phyloP scores from a whole-genome alignment of 495 filamentous ascomycete species.

The Annulohypoxylon moriforme region DNA sequence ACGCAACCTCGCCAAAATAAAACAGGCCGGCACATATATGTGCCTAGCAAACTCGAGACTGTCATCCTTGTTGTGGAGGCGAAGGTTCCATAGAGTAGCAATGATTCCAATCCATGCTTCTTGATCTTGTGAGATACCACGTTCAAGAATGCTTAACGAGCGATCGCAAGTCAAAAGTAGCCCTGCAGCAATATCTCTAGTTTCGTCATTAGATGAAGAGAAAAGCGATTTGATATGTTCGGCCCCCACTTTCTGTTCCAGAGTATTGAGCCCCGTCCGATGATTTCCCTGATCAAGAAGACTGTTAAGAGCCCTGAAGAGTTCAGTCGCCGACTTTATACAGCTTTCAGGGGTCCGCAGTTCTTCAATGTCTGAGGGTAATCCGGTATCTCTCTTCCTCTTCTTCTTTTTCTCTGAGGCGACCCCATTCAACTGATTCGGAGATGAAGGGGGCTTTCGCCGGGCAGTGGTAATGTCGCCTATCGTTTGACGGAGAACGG shows the following conservation, averaged over 20 bases:
- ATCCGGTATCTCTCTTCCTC: constrained; percentile 48
- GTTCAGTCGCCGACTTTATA: constrained; percentile 52
- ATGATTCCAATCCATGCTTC: constrained; percentile 55
- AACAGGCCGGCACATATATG: constrained; percentile 47
- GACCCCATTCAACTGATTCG: constrained; percentile 17
- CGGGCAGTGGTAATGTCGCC: constrained; percentile 54
- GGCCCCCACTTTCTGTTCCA: constrained; percentile 52
- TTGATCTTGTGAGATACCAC: constrained; percentile 42
- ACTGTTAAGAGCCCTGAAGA: constrained; percentile 52
- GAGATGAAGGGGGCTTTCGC: constrained; percentile 6
- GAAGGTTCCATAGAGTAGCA: constrained; percentile 56
- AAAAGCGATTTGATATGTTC: constrained; percentile 63
- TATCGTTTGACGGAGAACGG: constrained; percentile 55
- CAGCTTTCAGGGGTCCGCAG: constrained; percentile 50
- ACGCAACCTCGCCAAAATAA: constrained; percentile 52
- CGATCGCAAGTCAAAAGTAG: constrained; percentile 54
- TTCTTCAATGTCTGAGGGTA: constrained; percentile 45
- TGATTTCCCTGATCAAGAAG: constrained; percentile 47
- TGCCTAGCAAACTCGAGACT: constrained; percentile 54
- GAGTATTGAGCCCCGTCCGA: constrained; percentile 14
- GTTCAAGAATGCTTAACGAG: constrained; percentile 43
- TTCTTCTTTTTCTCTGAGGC: constrained; percentile 45
- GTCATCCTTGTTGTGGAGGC: constrained; percentile 53
- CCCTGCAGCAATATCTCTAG: constrained; percentile 51
- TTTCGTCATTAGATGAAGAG: constrained; percentile 53